Evolutionary conservation across 306 rosid genomes (phyloP), one percentile per base, ranked within the genome.

Genomic region (Rosa rugosa): DNA sequence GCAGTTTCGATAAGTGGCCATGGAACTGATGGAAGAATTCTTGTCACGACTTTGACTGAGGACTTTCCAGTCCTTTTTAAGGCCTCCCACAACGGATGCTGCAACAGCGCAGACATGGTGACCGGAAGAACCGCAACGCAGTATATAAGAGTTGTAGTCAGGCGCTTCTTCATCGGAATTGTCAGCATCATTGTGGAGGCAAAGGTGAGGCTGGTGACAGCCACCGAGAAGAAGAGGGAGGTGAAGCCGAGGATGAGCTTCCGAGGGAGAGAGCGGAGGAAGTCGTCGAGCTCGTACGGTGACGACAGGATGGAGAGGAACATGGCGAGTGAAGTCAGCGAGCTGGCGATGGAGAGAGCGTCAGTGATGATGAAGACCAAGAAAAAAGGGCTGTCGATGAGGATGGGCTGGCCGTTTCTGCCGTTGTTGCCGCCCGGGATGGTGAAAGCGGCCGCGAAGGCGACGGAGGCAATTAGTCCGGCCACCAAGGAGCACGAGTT

Each of bases 301-400:
- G 88, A 78, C 1, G 80, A 42, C 8, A 78, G 80, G 62, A 87
- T 83, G 0, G 87, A 85, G 36, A 87, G 90, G 81, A 87, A 85
- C 82, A 83, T 77, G 13, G 79, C 84, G n/a, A 87, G 84, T 0
- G 87, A 87, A 23, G 79, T 75, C 11, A 87, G 47, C 5, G 90
- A 80, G 69, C 83, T 62, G 3, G 82, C 70, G 0, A 85, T 75
- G 14, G 87, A 81, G 49, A 80, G 54, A 4, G 81, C 49, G 63
- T 87, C 80, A 82, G 79, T 85, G 20, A 73, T 13, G 11, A 85
- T 67, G 76, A 87, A 87, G 20, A 85, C 23, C 36, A 49, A 18
- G 76, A 85, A 87, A 60, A 78, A 53, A n/a, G 80, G 80, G 8
- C 75, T 20, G 11, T 40, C 14, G 7, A 75, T 6, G n/a, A 64